Conservation (phyloP, 768 basidiomycete species). For the Leccinum sublutescens region DNA sequence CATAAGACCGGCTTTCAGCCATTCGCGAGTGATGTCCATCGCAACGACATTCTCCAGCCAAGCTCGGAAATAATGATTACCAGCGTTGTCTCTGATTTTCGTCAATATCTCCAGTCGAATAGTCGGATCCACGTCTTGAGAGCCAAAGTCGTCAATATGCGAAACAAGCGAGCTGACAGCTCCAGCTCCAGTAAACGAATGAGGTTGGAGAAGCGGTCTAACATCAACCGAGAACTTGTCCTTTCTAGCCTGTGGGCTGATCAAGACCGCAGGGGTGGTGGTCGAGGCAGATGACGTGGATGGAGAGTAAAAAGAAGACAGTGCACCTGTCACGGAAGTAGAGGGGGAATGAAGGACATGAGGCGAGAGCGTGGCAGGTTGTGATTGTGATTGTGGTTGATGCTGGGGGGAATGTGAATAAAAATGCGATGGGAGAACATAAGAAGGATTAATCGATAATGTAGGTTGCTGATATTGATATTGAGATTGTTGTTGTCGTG, state of each 20-base stretch:
- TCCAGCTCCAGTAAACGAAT: slow-evolving; percentile 64
- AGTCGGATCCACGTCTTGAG: slow-evolving; percentile 60
- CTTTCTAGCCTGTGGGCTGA: slow-evolving; percentile 52
- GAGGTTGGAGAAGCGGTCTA: slow-evolving; percentile 54
- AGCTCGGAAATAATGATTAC: slow-evolving; percentile 83
- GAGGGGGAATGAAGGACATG: slow-evolving; percentile 65
- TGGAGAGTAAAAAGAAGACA: slow-evolving; percentile 41
- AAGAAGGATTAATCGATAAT: slow-evolving; percentile 44
- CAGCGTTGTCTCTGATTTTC: slow-evolving; percentile 79
- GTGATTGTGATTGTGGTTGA: slow-evolving; percentile 31
- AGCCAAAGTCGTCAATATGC: slow-evolving; percentile 57
- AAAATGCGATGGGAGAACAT: slow-evolving; percentile 38
- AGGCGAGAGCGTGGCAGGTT: slow-evolving; percentile 67
- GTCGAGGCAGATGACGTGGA: slow-evolving; percentile 31
- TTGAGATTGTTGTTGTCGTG: slow-evolving; percentile 35
- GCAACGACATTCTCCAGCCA: slow-evolving; percentile 78
- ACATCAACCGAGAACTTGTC: slow-evolving; percentile 52
- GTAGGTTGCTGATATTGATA: slow-evolving; percentile 42
- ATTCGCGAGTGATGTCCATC: slow-evolving; percentile 77
- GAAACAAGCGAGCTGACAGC: slow-evolving; percentile 63
- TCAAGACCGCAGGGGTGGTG: slow-evolving; percentile 28
- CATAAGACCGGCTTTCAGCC: slow-evolving; percentile 70
- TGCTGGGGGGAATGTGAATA: slow-evolving; percentile 34
- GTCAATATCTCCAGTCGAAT: slow-evolving; percentile 74
- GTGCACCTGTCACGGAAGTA: slow-evolving; percentile 28